Percentiles rank a stretch among this genome's conserved stretches.
Conservation (phyloP, 306 rosid genomes). For the Quercus engelmannii region DNA sequence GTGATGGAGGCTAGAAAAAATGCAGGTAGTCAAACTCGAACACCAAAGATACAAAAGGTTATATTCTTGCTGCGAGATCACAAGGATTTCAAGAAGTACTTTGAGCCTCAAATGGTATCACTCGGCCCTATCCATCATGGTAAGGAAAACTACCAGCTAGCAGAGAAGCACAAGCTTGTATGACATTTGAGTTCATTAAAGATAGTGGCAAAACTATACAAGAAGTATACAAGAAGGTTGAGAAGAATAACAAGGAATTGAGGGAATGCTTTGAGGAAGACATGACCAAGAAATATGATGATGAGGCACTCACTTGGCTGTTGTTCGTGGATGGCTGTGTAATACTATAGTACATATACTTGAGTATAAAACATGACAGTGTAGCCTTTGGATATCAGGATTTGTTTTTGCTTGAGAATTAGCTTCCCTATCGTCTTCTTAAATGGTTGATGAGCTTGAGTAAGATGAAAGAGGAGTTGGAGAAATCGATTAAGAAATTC, state of each 20-base stretch:
- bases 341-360: background rate
- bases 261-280: constrained; percentile 11
- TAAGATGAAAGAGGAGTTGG: rapidly evolving
- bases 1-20: background rate
- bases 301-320: constrained; percentile 9
- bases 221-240: background rate
- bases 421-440: constrained; percentile 20
- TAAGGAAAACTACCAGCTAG: background rate
- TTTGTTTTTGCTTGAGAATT: constrained; percentile 31
- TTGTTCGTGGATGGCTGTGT: constrained; percentile 27
- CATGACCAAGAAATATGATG: background rate
- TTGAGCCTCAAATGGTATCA: constrained; percentile 9
- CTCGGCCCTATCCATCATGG: constrained; percentile 25
- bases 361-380: background rate
- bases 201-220: background rate
- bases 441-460: background rate
- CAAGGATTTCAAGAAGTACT: background rate
- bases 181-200: no score
- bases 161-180: constrained; percentile 1
- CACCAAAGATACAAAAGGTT: constrained; percentile 21
- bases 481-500: background rate
- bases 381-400: background rate
- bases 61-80: background rate
- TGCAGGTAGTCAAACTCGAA: no score
- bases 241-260: background rate